phyloP scores from a whole-genome alignment of 169 alveolate species.

The Pseudocohnilembus persalinus region DNA sequence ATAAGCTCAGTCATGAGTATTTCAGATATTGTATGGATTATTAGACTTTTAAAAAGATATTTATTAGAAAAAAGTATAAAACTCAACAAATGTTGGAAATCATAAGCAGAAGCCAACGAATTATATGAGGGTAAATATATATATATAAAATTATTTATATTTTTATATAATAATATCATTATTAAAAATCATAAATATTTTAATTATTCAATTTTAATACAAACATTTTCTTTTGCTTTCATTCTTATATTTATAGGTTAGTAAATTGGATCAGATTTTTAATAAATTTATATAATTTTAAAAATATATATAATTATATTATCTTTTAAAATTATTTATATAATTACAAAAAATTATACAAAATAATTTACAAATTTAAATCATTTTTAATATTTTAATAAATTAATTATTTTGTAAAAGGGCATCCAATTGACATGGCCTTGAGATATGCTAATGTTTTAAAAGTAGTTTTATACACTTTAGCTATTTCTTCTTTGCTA shows the following conservation, averaged over 20 bases:
- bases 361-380: no score
- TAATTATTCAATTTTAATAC: neutral
- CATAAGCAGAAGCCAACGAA: slow-evolving; percentile 41
- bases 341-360: no score
- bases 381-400: no score
- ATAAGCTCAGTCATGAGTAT: slow-evolving; percentile 18
- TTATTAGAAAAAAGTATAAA: slow-evolving; percentile 13
- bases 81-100: slow-evolving; percentile 15
- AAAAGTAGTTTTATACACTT: slow-evolving; percentile 39
- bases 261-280: no score
- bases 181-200: no score
- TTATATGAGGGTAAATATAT: slow-evolving; percentile 48
- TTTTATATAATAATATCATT: no score
- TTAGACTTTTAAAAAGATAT: slow-evolving; percentile 13
- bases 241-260: no score
- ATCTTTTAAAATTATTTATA: no score
- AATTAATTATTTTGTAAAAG: no score
- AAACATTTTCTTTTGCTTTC: neutral
- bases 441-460: slow-evolving; percentile 53
- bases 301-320: no score
- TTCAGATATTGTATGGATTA: slow-evolving; percentile 33
- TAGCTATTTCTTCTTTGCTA: slow-evolving; percentile 45
- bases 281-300: no score
- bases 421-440: slow-evolving; percentile 64
- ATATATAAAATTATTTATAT: no score